phyloP scores from a whole-genome alignment of 768 basidiomycete genomes.

The Leccinum longicurvipes region DNA sequence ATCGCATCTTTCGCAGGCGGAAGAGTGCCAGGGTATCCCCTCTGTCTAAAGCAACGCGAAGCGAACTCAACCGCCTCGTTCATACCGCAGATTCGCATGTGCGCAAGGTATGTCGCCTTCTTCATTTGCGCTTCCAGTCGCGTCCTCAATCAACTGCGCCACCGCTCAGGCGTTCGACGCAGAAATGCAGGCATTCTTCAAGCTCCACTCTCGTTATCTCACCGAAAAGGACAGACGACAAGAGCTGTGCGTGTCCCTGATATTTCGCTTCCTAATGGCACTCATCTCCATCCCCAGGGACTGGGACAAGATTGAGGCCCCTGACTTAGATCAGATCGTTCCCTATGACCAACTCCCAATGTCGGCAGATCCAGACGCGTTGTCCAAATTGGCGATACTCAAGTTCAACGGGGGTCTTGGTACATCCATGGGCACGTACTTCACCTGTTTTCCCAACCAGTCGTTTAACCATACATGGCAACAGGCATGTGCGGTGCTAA shows the following conservation, averaged over 20 bases:
- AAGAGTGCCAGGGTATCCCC: slow-evolving; percentile 41
- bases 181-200: slow-evolving; percentile 96
- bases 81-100: slow-evolving; percentile 50
- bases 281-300: slow-evolving; percentile 46
- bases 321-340: slow-evolving; percentile 80
- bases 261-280: slow-evolving; percentile 4
- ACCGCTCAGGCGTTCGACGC: slow-evolving; percentile 63
- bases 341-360: slow-evolving; percentile 72
- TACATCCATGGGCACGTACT: slow-evolving; percentile 76
- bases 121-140: slow-evolving; percentile 33
- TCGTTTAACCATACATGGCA: background rate
- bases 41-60: slow-evolving; percentile 53
- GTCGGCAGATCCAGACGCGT: slow-evolving; percentile 54
- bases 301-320: slow-evolving; percentile 88
- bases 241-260: slow-evolving; percentile 64
- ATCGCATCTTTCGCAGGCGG: slow-evolving; percentile 36
- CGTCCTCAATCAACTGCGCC: slow-evolving; percentile 29
- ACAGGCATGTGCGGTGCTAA: slow-evolving; percentile 83
- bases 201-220: slow-evolving; percentile 93
- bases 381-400: slow-evolving; percentile 93
- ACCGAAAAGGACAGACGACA: slow-evolving; percentile 81
- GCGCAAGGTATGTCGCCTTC: slow-evolving; percentile 48
- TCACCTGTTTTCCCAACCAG: background rate
- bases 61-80: slow-evolving; percentile 68
- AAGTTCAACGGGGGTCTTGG: slow-evolving; percentile 94